Percentiles rank a stretch among this genome's conserved stretches.
phyloP scores from a whole-genome alignment of 2,329 filamentous ascomycete genomes.

The Dryadomyces sulphureus region DNA sequence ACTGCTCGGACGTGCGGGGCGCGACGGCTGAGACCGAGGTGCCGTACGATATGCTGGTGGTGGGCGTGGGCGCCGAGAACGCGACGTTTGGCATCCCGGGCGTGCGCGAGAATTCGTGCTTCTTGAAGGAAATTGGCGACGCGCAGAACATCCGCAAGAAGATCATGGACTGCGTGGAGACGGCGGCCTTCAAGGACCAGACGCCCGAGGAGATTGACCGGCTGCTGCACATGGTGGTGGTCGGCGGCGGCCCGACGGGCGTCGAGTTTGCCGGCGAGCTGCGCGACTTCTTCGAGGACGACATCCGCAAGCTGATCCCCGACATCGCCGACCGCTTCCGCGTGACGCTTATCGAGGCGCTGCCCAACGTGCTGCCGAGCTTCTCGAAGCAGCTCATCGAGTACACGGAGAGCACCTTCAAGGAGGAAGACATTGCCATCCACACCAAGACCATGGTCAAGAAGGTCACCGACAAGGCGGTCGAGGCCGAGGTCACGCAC shows the following conservation, averaged over 20 bases:
- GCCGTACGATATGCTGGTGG: constrained; percentile 93
- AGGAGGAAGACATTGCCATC: constrained; percentile 96
- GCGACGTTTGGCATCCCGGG: constrained; percentile 96
- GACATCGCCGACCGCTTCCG: constrained; percentile 92
- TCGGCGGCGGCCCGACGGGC: constrained; percentile 85
- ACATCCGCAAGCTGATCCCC: constrained; percentile 95
- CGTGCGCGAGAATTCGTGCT: constrained; percentile 89
- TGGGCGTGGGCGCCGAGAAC: constrained; percentile 95
- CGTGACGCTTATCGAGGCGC: constrained; percentile 91
- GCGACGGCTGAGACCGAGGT: constrained; percentile 72
- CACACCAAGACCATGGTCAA: constrained; percentile 99
- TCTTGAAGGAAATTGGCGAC: constrained; percentile 95
- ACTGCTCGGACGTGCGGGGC: constrained; percentile 88
- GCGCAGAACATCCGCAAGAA: constrained; percentile 93
- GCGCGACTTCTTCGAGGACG: constrained; percentile 96
- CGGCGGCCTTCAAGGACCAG: constrained; percentile 96
- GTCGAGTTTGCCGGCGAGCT: constrained; percentile 98
- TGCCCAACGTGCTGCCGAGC: constrained; percentile 91
- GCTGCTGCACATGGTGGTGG: constrained; percentile 94
- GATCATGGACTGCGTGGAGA: constrained; percentile 99
- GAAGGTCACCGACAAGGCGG: constrained; percentile 81
- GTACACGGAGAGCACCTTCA: constrained; percentile 97
- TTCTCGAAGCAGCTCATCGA: constrained; percentile 99
- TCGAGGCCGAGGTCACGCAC: constrained; percentile 73
- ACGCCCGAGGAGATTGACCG: constrained; percentile 75